Evolutionary conservation across 2,329 filamentous ascomycete genomes (phyloP).

Genomic region (Pseudodiploospora longispora): DNA sequence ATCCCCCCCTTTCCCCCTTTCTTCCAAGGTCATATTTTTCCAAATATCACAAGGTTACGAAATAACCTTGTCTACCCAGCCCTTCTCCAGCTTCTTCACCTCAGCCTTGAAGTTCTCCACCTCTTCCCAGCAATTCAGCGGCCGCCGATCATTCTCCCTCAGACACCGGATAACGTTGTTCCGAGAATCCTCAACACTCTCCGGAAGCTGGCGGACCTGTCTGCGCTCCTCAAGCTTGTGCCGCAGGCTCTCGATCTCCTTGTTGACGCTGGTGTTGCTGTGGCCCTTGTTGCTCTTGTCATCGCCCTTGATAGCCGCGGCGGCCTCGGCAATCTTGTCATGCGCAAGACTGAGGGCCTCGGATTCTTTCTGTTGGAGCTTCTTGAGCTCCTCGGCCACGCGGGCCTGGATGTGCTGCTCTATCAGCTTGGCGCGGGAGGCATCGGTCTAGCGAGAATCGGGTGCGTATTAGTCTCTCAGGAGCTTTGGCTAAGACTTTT

Average conservation of each 20-base stretch:
- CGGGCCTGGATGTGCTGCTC: conserved; percentile 86
- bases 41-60: conserved; percentile 20
- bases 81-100: conserved; percentile 76
- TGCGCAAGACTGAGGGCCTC: conserved; percentile 61
- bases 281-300: conserved; percentile 22
- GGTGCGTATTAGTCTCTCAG: neutral
- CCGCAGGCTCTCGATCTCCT: conserved; percentile 52
- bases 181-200: conserved; percentile 65
- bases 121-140: conserved; percentile 91
- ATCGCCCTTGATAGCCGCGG: conserved; percentile 43
- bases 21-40: neutral
- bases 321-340: conserved; percentile 55
- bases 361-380: conserved; percentile 63
- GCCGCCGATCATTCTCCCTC: conserved; percentile 74
- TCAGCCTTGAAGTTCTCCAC: conserved; percentile 85
- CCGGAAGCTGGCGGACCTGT: conserved; percentile 60
- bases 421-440: conserved; percentile 70
- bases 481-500: too few species aligned
- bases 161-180: conserved; percentile 72
- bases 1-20: neutral
- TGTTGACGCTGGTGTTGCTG: conserved; percentile 43
- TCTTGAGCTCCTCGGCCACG: conserved; percentile 76
- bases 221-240: conserved; percentile 53
- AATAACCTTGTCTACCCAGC: conserved; percentile 79
- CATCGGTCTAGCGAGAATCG: conserved; percentile 62